phyloP scores from a whole-genome alignment of 192 early-diverging fungal species.

The Backusella circina region DNA sequence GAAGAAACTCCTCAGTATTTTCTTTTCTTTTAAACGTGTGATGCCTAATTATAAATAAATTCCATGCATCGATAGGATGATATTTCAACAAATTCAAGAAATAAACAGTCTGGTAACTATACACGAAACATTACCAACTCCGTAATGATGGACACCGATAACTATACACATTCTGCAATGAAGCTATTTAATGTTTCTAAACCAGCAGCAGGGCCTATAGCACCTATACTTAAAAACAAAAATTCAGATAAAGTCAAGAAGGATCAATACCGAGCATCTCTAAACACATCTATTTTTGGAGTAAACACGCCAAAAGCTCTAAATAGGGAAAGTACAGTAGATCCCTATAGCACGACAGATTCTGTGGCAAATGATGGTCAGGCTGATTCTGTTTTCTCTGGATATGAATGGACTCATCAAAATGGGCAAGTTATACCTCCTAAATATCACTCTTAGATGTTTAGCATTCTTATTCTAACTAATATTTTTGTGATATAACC shows the following conservation, averaged over 20 bases:
- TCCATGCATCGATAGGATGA: not conserved
- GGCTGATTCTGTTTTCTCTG: not conserved
- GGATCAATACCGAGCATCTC: not conserved
- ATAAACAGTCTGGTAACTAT: not conserved
- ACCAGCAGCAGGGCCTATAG: not conserved
- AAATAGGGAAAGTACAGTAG: not conserved
- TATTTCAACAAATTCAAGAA: not conserved
- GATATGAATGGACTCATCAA: not conserved
- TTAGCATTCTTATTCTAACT: not conserved
- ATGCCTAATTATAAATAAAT: not conserved
- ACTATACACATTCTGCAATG: slow-evolving; percentile 1
- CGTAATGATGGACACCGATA: not conserved
- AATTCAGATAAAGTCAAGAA: not conserved
- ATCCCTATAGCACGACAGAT: not conserved
- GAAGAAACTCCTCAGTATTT: not conserved
- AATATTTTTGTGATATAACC: not conserved
- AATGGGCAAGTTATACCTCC: not conserved
- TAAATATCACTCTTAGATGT: not conserved
- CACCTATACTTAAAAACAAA: not conserved
- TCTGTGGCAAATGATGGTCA: not conserved
- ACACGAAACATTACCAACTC: not conserved
- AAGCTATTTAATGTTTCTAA: not conserved
- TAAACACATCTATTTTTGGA: not conserved
- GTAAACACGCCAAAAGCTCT: not conserved
- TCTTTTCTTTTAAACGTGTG: not conserved